Evolutionary conservation across 768 basidiomycete species (phyloP).

Genomic region (Lenzites betulinus): DNA sequence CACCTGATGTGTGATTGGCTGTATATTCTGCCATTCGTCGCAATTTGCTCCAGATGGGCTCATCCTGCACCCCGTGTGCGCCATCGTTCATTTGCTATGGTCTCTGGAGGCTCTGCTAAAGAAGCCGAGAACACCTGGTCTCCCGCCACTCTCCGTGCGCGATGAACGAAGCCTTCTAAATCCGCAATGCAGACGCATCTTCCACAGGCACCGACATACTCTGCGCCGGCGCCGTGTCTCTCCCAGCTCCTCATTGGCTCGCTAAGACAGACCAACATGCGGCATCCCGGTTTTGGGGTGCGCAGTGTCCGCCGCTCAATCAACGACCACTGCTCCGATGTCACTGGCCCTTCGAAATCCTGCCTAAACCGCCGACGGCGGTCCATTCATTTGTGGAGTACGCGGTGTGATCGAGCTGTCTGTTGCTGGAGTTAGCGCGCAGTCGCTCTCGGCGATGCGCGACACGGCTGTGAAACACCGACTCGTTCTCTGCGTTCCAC

Average conservation of each 20-base stretch:
- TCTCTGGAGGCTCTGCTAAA: background rate
- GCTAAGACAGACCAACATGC: background rate
- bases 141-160: background rate
- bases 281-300: background rate
- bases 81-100: background rate
- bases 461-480: background rate
- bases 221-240: background rate
- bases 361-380: background rate
- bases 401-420: background rate
- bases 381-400: background rate
- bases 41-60: background rate
- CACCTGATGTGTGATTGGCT: background rate
- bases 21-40: background rate
- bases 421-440: background rate
- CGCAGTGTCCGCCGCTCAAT: background rate
- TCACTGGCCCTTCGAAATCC: background rate
- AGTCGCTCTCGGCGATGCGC: background rate
- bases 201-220: background rate
- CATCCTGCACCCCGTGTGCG: background rate
- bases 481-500: background rate
- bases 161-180: background rate
- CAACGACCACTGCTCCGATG: background rate
- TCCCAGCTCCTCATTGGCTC: background rate
- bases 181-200: background rate
- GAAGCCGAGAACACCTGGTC: background rate